Conservation (phyloP, 768 basidiomycete genomes). For the Solioccasus polychromus region DNA sequence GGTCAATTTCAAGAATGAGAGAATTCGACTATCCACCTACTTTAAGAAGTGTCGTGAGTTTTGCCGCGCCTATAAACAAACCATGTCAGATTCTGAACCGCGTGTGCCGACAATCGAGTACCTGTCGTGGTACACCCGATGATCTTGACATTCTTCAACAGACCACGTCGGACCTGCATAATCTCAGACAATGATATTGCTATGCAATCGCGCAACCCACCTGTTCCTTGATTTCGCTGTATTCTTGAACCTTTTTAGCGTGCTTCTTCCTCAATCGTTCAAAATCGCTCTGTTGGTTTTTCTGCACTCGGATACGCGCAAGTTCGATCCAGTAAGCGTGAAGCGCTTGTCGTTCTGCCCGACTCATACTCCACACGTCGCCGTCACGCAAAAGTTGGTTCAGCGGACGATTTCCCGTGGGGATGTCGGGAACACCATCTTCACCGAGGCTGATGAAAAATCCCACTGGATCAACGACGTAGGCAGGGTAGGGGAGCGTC, state of each 20-base stretch:
- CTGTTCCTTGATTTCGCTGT: conserved; percentile 48
- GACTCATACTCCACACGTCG: conserved; percentile 57
- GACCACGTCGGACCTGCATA: conserved; percentile 50
- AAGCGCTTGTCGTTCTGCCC: conserved; percentile 44
- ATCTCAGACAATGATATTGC: too few relatives aligned
- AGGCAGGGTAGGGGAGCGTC: not conserved
- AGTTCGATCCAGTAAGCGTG: conserved; percentile 46
- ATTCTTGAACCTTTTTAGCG: conserved; percentile 35
- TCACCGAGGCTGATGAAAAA: conserved; percentile 43
- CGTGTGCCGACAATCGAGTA: conserved; percentile 18
- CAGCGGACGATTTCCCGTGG: conserved; percentile 36
- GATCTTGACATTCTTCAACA: conserved; percentile 55
- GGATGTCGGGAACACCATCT: conserved; percentile 36
- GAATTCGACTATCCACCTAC: conserved; percentile 34
- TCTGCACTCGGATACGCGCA: conserved; percentile 33
- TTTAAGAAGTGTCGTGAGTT: conserved; percentile 54
- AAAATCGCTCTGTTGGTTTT: conserved; percentile 41
- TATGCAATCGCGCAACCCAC: too few relatives aligned
- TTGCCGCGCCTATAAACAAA: conserved; percentile 57
- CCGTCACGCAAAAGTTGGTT: conserved; percentile 33
- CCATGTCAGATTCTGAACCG: not conserved
- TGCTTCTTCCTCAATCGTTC: conserved; percentile 38
- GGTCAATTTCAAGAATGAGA: not conserved
- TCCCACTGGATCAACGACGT: conserved; percentile 24
- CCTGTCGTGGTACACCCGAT: conserved; percentile 80